Evolutionary conservation across 208 protist genomes (phyloP), one percentile per base, ranked within the genome.

Genomic region (Balamuthia mandrillaris): DNA sequence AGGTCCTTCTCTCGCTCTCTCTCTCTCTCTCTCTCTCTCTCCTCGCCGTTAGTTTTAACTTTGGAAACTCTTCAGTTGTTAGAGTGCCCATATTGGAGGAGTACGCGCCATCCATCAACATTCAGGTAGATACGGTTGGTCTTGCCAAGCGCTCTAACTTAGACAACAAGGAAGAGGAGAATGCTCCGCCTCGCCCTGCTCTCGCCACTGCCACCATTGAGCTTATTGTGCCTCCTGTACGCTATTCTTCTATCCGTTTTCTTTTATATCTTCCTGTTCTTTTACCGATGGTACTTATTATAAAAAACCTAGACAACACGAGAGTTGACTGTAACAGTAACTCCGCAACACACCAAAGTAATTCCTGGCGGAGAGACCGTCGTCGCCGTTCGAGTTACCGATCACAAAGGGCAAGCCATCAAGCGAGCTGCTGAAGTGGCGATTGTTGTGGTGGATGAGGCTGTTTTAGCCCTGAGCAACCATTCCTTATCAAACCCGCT

Each of bases 41-140:
- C 24, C 10, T 65, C 16, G 16, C 16, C 14, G 47, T 65, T 65
- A 9, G 33, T 24, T 3, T 21, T 21, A n/a, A 68, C 27, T 10
- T 16, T 21, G 9, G 5, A 6, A 10, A 18, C 24, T 5, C 6
- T 1, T 18, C 68, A 78, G 68, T 39, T 42, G 68, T 78, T 16
- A 78, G 45, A 24, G 14, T 83, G 10, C 75, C 75, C n/a, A 83
- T 83, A 29, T 54, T 83, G 37, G 75, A 83, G 75, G 75, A 83
- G 37, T 83, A 68, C 42, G 75, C 75, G 42, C 75, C 75, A 31
- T 68, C n/a, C 54, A 83, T 83, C 56, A n/a, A n/a, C 1, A 83
- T 83, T 27, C 75, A 83, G 54, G 75, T 83, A 9, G 75, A 83
- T 37, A 37, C 52, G 3, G 75, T 83, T 5, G 75, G 75, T 21